phyloP scores from a whole-genome alignment of 2,329 filamentous ascomycete genomes.

The Arthrinium puccinioides region DNA sequence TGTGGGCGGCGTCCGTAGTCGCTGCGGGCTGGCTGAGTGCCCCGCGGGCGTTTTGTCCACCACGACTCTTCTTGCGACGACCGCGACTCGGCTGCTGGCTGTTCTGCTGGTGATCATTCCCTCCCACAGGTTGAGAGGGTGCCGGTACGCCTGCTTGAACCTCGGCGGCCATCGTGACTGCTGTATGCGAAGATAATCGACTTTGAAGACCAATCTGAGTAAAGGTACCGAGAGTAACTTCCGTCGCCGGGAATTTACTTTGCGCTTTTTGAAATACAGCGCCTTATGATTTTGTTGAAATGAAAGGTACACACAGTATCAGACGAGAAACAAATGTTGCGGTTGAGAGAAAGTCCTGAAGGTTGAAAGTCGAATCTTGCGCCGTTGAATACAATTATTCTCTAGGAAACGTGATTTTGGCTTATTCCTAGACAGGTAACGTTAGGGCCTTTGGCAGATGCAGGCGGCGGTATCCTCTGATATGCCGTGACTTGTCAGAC shows the following conservation, averaged over 20 bases:
- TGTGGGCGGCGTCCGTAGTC: background rate
- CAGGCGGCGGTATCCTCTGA: no score
- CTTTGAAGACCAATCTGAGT: background rate
- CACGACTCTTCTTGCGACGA: background rate
- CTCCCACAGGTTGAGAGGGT: background rate
- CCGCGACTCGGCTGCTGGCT: background rate
- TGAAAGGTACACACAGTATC: no score
- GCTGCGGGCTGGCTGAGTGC: background rate
- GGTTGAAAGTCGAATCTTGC: no score
- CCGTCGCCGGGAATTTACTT: background rate
- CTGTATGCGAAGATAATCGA: background rate
- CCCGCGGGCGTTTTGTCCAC: background rate
- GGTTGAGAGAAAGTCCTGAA: background rate
- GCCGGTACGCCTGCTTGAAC: background rate
- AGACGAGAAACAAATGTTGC: background rate
- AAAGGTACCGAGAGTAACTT: background rate
- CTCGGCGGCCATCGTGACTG: no score
- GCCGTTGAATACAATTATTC: no score
- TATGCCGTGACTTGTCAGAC: no score
- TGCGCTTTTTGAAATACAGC: constrained; percentile 44
- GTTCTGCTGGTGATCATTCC: background rate
- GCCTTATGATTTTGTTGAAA: constrained; percentile 25
- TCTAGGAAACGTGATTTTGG: no score
- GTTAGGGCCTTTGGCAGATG: no score
- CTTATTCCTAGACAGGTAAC: no score